Conservation (phyloP, 176 grass and related monocot species). For the Otatea glauca region DNA sequence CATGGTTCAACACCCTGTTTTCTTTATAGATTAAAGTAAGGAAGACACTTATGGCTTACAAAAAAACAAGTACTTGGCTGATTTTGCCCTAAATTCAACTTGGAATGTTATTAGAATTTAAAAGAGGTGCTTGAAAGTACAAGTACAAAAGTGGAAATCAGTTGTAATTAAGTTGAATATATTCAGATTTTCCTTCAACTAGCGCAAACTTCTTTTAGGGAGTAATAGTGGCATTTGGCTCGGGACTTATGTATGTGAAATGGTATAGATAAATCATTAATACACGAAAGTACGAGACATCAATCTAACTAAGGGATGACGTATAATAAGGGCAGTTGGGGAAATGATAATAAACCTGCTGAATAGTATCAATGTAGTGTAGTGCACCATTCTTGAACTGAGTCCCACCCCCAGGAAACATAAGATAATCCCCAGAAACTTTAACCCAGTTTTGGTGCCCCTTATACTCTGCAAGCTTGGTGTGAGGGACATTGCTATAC, state of each 20-base stretch:
- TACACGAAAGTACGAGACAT: conserved; percentile 1
- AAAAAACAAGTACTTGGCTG: not conserved
- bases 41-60: not conserved
- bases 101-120: not conserved
- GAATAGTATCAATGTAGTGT: conserved; percentile 94
- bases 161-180: not conserved
- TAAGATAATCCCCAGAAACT: conserved; percentile 85
- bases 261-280: not conserved
- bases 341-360: conserved; percentile 63
- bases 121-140: not conserved
- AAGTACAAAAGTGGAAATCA: not conserved
- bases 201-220: not conserved
- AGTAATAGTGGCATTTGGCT: not conserved
- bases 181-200: not conserved
- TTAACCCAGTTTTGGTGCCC: conserved; percentile 99
- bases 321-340: conserved; percentile 8
- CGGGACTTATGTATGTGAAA: not conserved
- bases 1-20: not conserved
- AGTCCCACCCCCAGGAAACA: conserved; percentile 95
- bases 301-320: not conserved
- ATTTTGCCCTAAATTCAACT: not conserved
- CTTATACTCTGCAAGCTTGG: conserved; percentile 81
- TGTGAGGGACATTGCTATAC: conserved; percentile 94
- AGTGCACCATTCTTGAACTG: conserved; percentile 96
- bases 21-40: not conserved